phyloP scores from a whole-genome alignment of 768 basidiomycete species.

The Tulasnella sp. region DNA sequence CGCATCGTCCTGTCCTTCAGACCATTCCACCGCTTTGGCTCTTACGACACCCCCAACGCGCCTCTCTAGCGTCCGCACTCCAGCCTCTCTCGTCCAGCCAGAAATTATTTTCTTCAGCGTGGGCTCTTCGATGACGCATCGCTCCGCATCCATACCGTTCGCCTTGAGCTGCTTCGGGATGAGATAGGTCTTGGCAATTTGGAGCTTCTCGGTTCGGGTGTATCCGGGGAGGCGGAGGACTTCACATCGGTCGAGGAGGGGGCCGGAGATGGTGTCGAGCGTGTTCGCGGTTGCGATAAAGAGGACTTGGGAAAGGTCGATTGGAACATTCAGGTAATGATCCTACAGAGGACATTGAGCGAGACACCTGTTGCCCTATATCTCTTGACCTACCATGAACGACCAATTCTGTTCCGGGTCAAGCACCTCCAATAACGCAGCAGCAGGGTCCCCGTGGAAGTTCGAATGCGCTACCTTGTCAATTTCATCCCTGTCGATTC shows the following conservation, averaged over 20 bases:
- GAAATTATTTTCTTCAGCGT: slow-evolving; percentile 61
- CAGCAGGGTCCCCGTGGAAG: slow-evolving; percentile 85
- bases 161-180: slow-evolving; percentile 76
- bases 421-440: slow-evolving; percentile 80
- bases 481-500: slow-evolving; percentile 52
- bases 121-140: slow-evolving; percentile 54
- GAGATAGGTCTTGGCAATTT: slow-evolving; percentile 77
- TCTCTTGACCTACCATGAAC: slow-evolving; percentile 7
- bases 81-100: slow-evolving; percentile 80
- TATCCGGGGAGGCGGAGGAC: slow-evolving; percentile 72
- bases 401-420: slow-evolving; percentile 88
- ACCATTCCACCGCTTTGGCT: slow-evolving; percentile 85
- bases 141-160: slow-evolving; percentile 49
- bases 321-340: slow-evolving; percentile 81
- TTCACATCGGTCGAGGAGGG: slow-evolving; percentile 83
- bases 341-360: too few species aligned
- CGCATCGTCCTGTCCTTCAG: slow-evolving; percentile 34
- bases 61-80: slow-evolving; percentile 82
- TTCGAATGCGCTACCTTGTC: slow-evolving; percentile 67
- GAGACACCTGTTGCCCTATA: too few species aligned
- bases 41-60: slow-evolving; percentile 81
- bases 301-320: slow-evolving; percentile 76
- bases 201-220: slow-evolving; percentile 82
- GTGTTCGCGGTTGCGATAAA: slow-evolving; percentile 91
- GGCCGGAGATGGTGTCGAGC: slow-evolving; percentile 77